A percentile compares a stretch with the other conserved stretches of the same genome.
phyloP scores from a whole-genome alignment of 2,329 filamentous ascomycete genomes.

The Neopestalotiopsis sp. region DNA sequence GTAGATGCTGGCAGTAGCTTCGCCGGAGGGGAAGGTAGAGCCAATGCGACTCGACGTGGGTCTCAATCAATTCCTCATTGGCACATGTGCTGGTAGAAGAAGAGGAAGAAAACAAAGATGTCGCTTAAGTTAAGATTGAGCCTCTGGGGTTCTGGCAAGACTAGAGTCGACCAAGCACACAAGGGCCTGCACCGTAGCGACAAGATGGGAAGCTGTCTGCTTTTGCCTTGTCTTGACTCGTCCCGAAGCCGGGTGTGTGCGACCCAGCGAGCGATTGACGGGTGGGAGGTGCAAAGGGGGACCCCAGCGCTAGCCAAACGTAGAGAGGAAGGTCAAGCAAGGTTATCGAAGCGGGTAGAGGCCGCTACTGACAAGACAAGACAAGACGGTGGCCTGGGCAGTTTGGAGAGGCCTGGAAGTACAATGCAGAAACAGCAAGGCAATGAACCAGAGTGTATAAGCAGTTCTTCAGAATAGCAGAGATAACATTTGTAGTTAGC shows the following conservation, averaged over 20 bases:
- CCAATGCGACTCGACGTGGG: slow-evolving; percentile 14
- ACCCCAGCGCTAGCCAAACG: background rate
- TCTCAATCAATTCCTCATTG: slow-evolving; percentile 10
- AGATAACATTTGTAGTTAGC: background rate
- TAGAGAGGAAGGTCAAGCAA: background rate
- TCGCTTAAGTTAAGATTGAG: background rate
- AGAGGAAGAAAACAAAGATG: too few relatives aligned
- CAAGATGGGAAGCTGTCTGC: slow-evolving; percentile 14
- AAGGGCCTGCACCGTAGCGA: background rate
- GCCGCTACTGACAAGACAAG: background rate
- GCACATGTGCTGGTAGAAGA: background rate
- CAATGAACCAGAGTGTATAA: background rate
- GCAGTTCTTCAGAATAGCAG: background rate
- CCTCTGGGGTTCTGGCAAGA: background rate
- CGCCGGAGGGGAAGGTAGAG: slow-evolving; percentile 6
- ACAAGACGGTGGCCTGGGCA: background rate
- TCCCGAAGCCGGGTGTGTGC: background rate
- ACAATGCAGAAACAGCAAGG: background rate
- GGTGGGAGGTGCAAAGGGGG: slow-evolving; percentile 12
- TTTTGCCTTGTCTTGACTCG: slow-evolving; percentile 4
- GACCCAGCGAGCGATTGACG: background rate
- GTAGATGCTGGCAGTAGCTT: background rate
- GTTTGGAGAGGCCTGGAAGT: background rate
- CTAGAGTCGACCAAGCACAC: background rate
- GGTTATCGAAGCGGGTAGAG: background rate